Percentiles rank a stretch among this genome's conserved stretches.
Conservation (phyloP, 2,329 filamentous ascomycete species). For the Aspergillus pseudoviridinutans region DNA sequence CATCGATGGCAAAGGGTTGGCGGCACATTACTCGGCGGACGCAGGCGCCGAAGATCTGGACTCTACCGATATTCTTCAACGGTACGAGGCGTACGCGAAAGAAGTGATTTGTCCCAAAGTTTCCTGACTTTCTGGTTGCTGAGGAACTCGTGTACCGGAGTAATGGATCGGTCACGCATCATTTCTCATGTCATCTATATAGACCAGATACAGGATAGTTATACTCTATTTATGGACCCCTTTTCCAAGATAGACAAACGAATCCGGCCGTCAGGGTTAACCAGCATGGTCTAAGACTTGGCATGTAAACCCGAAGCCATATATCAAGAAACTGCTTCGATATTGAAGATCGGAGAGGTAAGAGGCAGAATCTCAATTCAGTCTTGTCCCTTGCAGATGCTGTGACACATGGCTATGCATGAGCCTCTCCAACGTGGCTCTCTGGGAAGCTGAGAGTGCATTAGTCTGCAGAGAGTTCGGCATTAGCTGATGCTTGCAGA, state of each 20-base stretch:
- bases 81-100: constrained; percentile 52
- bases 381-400: constrained; percentile 12
- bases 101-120: constrained; percentile 46
- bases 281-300: not conserved
- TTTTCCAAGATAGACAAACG: not conserved
- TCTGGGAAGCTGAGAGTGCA: constrained; percentile 23
- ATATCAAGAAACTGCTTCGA: not conserved
- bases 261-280: not conserved
- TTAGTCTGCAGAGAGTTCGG: constrained; percentile 22
- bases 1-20: constrained; percentile 53
- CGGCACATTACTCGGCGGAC: constrained; percentile 51
- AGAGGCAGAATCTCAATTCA: not conserved
- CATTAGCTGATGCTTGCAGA: not conserved
- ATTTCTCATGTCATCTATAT: not conserved
- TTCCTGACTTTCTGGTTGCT: not conserved
- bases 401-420: constrained; percentile 23
- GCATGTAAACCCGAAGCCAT: not conserved
- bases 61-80: constrained; percentile 52
- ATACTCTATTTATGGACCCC: not conserved
- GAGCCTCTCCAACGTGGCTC: constrained; percentile 26
- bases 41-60: constrained; percentile 41
- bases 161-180: not conserved
- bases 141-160: not conserved
- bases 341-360: not conserved
- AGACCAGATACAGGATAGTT: not conserved